phyloP scores from a whole-genome alignment of 306 rosid species.

The Lablab purpureus region DNA sequence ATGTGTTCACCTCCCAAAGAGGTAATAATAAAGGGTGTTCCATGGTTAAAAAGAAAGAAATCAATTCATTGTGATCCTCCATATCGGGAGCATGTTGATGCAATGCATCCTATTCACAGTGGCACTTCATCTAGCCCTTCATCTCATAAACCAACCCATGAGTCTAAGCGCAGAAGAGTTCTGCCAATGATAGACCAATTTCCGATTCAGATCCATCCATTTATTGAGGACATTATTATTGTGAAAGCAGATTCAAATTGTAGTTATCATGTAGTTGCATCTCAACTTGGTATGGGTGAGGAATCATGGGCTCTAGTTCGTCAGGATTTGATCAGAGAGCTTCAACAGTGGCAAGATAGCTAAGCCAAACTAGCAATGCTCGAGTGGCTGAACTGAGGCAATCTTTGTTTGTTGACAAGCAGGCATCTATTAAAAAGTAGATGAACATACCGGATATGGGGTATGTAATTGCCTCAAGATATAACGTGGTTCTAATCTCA shows the following conservation, averaged over 20 bases:
- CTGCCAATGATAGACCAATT: conserved; percentile 10
- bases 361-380: background rate
- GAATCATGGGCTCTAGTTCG: conserved; percentile 19
- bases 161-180: conserved; percentile 2
- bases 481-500: conserved; percentile 1
- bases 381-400: conserved; percentile 14
- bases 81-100: background rate
- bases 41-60: too few relatives aligned
- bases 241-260: conserved; percentile 20
- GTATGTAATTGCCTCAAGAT: conserved; percentile 17
- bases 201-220: conserved; percentile 1
- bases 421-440: background rate
- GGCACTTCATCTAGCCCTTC: background rate
- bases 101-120: background rate
- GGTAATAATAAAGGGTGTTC: background rate
- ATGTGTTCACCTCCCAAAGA: background rate
- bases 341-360: conserved; percentile 13
- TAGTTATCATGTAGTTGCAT: conserved; percentile 6
- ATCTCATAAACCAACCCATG: background rate
- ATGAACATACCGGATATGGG: conserved; percentile 22
- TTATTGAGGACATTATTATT: conserved; percentile 7
- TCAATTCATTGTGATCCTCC: background rate
- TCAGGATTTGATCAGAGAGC: conserved; percentile 22
- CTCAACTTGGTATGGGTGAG: conserved; percentile 29
- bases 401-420: conserved; percentile 20